Percentiles rank a stretch among this genome's conserved stretches.
These are phyloP conservation scores for Dryas alaskensis DNA, from an alignment of 306 rosid genomes.

Conservation along the genomic window DNA sequence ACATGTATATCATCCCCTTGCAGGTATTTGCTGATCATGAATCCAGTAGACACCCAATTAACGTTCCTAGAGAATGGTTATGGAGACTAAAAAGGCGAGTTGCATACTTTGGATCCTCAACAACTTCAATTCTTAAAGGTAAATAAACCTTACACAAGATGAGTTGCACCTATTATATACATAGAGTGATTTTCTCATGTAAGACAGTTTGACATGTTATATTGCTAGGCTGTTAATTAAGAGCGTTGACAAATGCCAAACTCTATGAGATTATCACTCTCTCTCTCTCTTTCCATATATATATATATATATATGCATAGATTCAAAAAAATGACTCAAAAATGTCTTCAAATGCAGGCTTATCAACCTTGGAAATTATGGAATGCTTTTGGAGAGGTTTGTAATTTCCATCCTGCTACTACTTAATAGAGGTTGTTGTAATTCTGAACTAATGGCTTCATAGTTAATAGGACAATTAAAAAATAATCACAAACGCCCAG, in stretches of 20 bases:
- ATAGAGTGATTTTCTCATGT: background rate
- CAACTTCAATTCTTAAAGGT: conserved; percentile 48
- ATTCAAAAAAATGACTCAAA: background rate
- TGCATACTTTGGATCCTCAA: conserved; percentile 51
- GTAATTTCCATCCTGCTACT: background rate
- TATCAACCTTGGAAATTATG: conserved; percentile 1
- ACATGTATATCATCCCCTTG: background rate
- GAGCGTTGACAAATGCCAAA: background rate
- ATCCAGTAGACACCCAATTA: conserved; percentile 49
- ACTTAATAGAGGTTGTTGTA: background rate
- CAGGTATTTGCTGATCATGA: conserved; percentile 62
- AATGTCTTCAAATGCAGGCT: conserved; percentile 25
- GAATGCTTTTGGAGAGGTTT: conserved; percentile 44
- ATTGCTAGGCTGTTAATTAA: background rate
- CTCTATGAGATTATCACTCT: background rate
- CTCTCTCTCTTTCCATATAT: too few relatives aligned
- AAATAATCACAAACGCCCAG: too few relatives aligned
- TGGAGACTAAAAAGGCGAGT: conserved; percentile 32
- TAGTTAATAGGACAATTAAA: background rate
- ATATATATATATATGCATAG: background rate
- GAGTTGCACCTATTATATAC: background rate
- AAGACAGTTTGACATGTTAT: background rate
- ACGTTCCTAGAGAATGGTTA: conserved; percentile 47
- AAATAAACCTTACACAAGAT: background rate
- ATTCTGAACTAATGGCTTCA: background rate